Percentiles rank a stretch among this genome's conserved stretches.
Evolutionary conservation across 306 rosid genomes (phyloP).

Genomic region (Dalbergia cultrata): DNA sequence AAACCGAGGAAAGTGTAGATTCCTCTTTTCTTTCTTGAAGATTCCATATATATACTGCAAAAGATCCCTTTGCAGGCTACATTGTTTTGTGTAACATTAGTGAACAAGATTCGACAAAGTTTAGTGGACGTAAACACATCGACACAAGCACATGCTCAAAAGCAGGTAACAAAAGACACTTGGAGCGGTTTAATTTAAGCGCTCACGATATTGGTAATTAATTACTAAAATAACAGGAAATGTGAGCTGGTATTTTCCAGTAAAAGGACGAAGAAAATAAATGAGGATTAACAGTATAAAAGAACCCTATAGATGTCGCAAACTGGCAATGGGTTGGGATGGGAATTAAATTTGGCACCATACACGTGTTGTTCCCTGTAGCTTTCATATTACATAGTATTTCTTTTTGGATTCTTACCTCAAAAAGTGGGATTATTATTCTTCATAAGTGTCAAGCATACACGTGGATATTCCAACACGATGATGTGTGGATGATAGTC

Average conservation of each 20-base stretch:
- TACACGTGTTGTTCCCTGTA: neutral
- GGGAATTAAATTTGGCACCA: neutral
- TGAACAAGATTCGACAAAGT: neutral
- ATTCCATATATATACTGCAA: neutral
- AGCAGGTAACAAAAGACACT: neutral
- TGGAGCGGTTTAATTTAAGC: neutral
- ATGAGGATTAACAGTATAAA: neutral
- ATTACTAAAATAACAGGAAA: neutral
- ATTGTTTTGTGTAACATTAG: neutral
- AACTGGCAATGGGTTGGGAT: neutral
- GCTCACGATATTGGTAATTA: neutral
- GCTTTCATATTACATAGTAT: neutral
- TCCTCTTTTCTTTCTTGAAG: neutral
- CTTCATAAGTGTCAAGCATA: neutral
- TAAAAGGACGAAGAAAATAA: neutral
- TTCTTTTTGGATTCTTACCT: neutral
- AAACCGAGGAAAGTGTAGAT: no score
- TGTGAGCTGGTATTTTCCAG: neutral
- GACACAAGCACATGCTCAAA: neutral
- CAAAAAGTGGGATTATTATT: neutral
- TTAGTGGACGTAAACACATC: neutral
- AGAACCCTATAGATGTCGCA: neutral
- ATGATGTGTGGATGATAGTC: neutral
- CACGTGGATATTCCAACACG: constrained; percentile 20
- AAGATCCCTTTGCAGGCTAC: neutral